phyloP scores from a whole-genome alignment of 1,139 yeast genomes.

The Taphrina sp. region DNA sequence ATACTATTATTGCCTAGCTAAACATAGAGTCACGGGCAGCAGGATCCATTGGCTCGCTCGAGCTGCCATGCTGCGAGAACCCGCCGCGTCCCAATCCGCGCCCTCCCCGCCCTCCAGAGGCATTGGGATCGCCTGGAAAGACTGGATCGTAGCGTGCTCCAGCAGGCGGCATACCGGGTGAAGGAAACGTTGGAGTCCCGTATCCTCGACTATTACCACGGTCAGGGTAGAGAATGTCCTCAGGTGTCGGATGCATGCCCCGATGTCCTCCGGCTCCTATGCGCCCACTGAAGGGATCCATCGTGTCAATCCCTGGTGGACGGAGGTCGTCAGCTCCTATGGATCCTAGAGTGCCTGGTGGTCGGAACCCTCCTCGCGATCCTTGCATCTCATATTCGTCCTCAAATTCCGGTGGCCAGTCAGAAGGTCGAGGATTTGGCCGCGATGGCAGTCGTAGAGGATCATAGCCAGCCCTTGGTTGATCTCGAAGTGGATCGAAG shows the following conservation, averaged over 20 bases:
- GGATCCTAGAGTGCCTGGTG: conserved; percentile 17
- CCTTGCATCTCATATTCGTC: conserved; percentile 38
- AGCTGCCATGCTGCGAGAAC: background rate
- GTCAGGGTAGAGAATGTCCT: conserved; percentile 38
- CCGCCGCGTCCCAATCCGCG: conserved; percentile 25
- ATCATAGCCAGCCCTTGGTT: conserved; percentile 16
- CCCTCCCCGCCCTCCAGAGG: conserved; percentile 11
- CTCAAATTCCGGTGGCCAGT: conserved; percentile 39
- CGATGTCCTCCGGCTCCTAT: conserved; percentile 32
- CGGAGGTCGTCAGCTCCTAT: conserved; percentile 40
- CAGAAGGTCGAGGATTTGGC: conserved; percentile 13
- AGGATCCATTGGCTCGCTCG: background rate
- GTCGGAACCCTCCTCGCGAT: conserved; percentile 17
- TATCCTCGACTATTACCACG: conserved; percentile 29
- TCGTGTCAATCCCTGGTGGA: conserved; percentile 39
- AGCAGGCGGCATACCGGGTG: conserved; percentile 28
- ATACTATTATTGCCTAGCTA: too few species aligned
- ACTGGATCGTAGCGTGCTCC: conserved; percentile 36
- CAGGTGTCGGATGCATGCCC: conserved; percentile 39
- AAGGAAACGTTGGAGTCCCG: conserved; percentile 3
- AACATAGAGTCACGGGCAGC: background rate
- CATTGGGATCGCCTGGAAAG: conserved; percentile 32
- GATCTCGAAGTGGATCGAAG: background rate
- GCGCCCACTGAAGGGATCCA: conserved; percentile 35
- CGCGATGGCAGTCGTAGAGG: conserved; percentile 17